phyloP scores from a whole-genome alignment of 2,329 filamentous ascomycete species.

The Sphaerostilbella broomeana region DNA sequence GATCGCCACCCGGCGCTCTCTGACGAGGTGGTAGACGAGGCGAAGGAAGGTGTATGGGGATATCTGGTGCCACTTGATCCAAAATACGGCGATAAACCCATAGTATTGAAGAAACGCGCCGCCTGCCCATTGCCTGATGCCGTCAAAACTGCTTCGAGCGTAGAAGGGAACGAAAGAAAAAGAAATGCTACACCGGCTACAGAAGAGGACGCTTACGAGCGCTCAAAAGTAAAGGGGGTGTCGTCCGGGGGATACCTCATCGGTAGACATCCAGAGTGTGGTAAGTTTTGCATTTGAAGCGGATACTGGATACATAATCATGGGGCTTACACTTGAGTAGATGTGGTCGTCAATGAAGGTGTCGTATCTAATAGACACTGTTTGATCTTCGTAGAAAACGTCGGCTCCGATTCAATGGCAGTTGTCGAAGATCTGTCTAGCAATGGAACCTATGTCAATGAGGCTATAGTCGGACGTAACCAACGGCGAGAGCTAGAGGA shows the following conservation, averaged over 20 bases:
- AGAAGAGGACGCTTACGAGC: conserved; percentile 56
- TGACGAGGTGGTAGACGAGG: conserved; percentile 81
- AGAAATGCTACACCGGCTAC: conserved; percentile 26
- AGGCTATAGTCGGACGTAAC: conserved; percentile 84
- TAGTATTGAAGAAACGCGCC: conserved; percentile 67
- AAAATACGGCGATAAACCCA: conserved; percentile 57
- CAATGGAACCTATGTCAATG: conserved; percentile 95
- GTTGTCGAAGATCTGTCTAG: conserved; percentile 89
- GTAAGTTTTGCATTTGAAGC: conserved; percentile 43
- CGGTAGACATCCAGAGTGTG: conserved; percentile 88
- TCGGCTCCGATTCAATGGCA: conserved; percentile 55
- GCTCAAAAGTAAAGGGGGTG: conserved; percentile 53
- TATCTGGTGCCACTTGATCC: conserved; percentile 80
- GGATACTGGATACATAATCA: neutral
- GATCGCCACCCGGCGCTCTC: conserved; percentile 65
- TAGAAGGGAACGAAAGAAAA: conserved; percentile 31
- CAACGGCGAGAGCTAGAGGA: conserved; percentile 83
- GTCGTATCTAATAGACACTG: conserved; percentile 86
- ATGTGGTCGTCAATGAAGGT: conserved; percentile 67
- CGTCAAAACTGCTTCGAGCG: conserved; percentile 28
- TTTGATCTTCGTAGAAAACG: conserved; percentile 57
- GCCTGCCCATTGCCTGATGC: conserved; percentile 57
- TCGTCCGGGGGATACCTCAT: conserved; percentile 82
- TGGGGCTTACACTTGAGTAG: conserved; percentile 25
- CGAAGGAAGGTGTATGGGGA: conserved; percentile 84